Conservation (phyloP, 2,329 filamentous ascomycete genomes). For the Fusarium beomiforme region DNA sequence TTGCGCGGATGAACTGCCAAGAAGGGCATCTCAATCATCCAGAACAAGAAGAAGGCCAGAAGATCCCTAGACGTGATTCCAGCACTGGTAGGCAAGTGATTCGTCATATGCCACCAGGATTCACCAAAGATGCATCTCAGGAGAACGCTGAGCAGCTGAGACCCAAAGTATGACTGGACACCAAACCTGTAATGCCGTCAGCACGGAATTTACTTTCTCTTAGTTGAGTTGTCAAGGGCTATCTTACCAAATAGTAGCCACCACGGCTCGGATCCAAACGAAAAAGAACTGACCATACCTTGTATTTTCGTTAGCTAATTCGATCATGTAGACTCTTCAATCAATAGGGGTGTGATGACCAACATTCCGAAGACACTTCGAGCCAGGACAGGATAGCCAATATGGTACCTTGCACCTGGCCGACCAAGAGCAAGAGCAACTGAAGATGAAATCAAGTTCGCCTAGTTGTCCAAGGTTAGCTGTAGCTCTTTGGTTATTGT, state of each 20-base stretch:
- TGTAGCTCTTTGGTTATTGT: background rate
- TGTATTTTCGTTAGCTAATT: background rate
- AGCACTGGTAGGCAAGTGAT: constrained; percentile 45
- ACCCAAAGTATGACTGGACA: background rate
- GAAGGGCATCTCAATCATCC: constrained; percentile 50
- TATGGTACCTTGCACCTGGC: background rate
- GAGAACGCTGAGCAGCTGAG: constrained; percentile 16
- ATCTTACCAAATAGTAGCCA: background rate
- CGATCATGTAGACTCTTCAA: background rate
- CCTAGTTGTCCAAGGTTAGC: background rate
- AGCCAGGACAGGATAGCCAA: background rate
- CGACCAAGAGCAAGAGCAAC: background rate
- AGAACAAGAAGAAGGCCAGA: constrained; percentile 52
- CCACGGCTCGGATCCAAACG: background rate
- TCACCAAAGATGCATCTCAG: constrained; percentile 49
- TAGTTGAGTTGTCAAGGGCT: too few species aligned
- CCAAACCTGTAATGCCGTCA: background rate
- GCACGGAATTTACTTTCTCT: background rate
- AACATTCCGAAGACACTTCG: background rate
- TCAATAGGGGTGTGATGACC: background rate
- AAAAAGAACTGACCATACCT: background rate
- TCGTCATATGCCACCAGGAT: constrained; percentile 46
- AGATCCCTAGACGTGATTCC: constrained; percentile 48
- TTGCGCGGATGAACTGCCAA: background rate
- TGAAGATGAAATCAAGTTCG: background rate